Evolutionary conservation across 2,329 filamentous ascomycete species (phyloP), one percentile per base, ranked within the genome.

Genomic region (Cadophora luteo-olivacea): DNA sequence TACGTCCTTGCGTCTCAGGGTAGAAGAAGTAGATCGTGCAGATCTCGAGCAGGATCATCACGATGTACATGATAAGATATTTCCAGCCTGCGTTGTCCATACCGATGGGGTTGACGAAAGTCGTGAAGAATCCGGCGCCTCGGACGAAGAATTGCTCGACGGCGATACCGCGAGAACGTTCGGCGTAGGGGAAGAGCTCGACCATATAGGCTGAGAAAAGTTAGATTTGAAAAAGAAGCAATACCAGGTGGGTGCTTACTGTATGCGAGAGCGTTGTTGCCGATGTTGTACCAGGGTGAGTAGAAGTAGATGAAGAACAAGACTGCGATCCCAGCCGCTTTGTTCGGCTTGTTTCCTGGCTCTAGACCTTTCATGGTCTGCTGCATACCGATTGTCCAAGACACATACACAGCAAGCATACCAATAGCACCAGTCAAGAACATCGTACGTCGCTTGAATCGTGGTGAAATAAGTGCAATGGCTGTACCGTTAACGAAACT

Each of bases 211-310:
- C 79, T 82, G 76, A 72, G 16, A 16, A 24, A 68, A 65, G 52
- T 67, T 41, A 60, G n/a, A n/a, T n/a, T n/a, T n/a, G n/a, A n/a
- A n/a, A n/a, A n/a, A n/a, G n/a, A n/a, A n/a, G n/a, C n/a, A n/a
- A n/a, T n/a, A n/a, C n/a, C n/a, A 41, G 12, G 38, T 4, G 22
- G n/a, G 22, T 75, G 77, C 75, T 16, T 66, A 85, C 83, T 89
- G 78, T 89, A 89, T 0, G 87, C 88, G 65, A 91, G 80, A 19
- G 88, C 86, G 75, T 91, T 91, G 76, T 89, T 89, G 19, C 87
- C 88, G 64, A 90, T 82, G 73, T 90, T 90, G 76, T 91, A 91
- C 70, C 80, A 82, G 1, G 87, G 86, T 12, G 82, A 83, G 76
- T 88, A 90, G 6, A 82, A 80, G 70, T 88, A 90, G 72, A 87